These are phyloP conservation scores for Bremia lactucae DNA, from an alignment of 352 stramenopile species.

Conservation along the genomic window DNA sequence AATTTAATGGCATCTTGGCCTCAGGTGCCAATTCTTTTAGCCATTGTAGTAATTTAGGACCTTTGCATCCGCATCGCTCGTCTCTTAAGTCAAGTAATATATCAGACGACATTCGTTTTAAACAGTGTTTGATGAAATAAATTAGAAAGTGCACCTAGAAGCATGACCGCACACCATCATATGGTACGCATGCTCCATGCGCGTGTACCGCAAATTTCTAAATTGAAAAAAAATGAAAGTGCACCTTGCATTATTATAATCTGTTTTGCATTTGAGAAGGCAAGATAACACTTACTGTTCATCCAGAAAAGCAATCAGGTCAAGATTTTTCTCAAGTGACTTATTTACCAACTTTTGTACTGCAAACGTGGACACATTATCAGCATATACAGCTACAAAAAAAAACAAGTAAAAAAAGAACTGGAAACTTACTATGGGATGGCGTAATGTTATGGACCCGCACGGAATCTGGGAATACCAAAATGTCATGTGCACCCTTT, in stretches of 20 bases:
- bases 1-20: constrained; percentile 28
- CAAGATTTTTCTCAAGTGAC: constrained; percentile 21
- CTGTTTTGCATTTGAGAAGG: too few relatives aligned
- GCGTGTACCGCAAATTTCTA: constrained; percentile 32
- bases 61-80: constrained; percentile 61
- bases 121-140: neutral
- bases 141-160: constrained; percentile 7
- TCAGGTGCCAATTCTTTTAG: constrained; percentile 26
- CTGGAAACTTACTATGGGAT: constrained; percentile 27
- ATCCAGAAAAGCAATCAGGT: constrained; percentile 24
- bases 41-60: constrained; percentile 57
- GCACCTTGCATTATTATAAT: too few relatives aligned
- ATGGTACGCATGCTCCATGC: constrained; percentile 34
- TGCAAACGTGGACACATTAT: constrained; percentile 4
- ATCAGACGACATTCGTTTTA: constrained; percentile 2
- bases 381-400: too few relatives aligned
- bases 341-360: constrained; percentile 25
- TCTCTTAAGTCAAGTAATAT: constrained; percentile 22
- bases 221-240: neutral
- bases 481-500: constrained; percentile 35
- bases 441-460: constrained; percentile 39
- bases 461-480: constrained; percentile 62
- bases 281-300: constrained; percentile 20
- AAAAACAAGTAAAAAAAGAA: neutral
- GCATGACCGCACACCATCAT: constrained; percentile 64